Conservation (phyloP, 108 stramenopile genomes). For the Nitzschia putrida region DNA sequence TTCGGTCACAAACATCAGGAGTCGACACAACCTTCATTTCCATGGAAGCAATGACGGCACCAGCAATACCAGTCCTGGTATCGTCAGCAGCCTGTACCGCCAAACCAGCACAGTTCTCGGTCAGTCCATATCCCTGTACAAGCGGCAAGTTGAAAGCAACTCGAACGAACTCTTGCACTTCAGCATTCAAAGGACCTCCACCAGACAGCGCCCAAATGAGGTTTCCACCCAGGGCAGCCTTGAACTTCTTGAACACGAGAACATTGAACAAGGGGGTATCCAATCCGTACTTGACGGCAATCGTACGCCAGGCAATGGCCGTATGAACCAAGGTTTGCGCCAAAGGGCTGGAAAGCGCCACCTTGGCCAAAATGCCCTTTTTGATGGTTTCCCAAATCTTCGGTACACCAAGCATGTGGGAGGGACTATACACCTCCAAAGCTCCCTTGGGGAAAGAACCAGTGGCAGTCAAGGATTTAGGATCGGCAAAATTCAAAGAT, state of each 20-base stretch:
- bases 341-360: slow-evolving; percentile 62
- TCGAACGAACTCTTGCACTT: slow-evolving; percentile 83
- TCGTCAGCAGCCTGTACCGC: slow-evolving; percentile 75
- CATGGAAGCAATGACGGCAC: slow-evolving; percentile 65
- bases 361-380: slow-evolving; percentile 85
- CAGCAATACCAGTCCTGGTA: slow-evolving; percentile 69
- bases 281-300: slow-evolving; percentile 68
- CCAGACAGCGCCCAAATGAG: slow-evolving; percentile 78
- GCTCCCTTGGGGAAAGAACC: slow-evolving; percentile 86
- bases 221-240: slow-evolving; percentile 77
- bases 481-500: slow-evolving; percentile 85
- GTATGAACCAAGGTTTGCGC: slow-evolving; percentile 69
- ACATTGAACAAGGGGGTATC: slow-evolving; percentile 89
- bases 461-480: slow-evolving; percentile 74
- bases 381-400: slow-evolving; percentile 96
- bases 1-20: slow-evolving; percentile 81
- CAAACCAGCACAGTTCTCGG: slow-evolving; percentile 84
- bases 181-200: slow-evolving; percentile 82
- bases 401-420: slow-evolving; percentile 87
- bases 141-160: slow-evolving; percentile 78
- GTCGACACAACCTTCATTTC: slow-evolving; percentile 81
- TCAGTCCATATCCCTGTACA: slow-evolving; percentile 87
- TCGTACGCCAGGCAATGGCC: slow-evolving; percentile 64
- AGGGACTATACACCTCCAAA: slow-evolving; percentile 80
- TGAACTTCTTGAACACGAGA: slow-evolving; percentile 88